These are phyloP conservation scores for Naumovozyma castellii DNA, from an alignment of 805 yeast species.

Conservation along the genomic window DNA sequence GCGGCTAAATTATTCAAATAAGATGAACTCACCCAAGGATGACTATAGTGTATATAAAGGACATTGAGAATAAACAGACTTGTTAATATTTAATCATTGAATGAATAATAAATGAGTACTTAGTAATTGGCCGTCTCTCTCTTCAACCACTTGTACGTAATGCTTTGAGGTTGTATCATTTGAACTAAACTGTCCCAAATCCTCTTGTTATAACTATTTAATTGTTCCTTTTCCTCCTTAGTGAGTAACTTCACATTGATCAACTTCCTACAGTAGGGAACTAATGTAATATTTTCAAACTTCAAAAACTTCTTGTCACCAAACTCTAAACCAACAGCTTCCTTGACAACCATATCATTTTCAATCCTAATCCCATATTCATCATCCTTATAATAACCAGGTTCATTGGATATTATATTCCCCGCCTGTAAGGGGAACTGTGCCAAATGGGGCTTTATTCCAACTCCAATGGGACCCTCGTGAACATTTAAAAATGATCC, in stretches of 20 bases:
- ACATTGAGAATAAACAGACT: too few relatives aligned
- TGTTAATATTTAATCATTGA: too few relatives aligned
- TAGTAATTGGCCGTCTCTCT: slow-evolving; percentile 36
- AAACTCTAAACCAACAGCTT: slow-evolving; percentile 35
- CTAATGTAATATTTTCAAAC: slow-evolving; percentile 77
- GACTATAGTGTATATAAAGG: too few relatives aligned
- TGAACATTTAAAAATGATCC: slow-evolving; percentile 88
- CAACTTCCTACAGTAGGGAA: slow-evolving; percentile 73
- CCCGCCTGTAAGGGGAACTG: slow-evolving; percentile 54
- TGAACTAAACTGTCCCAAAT: slow-evolving; percentile 46
- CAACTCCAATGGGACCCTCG: slow-evolving; percentile 87
- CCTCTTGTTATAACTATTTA: slow-evolving; percentile 54
- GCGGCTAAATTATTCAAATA: too few relatives aligned
- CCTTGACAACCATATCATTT: slow-evolving; percentile 57
- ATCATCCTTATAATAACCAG: slow-evolving; percentile 89
- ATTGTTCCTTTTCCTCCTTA: slow-evolving; percentile 53
- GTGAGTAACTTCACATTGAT: slow-evolving; percentile 54
- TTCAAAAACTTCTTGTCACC: slow-evolving; percentile 51
- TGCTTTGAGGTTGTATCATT: slow-evolving; percentile 45
- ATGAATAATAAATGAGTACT: neutral
- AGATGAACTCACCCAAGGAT: too few relatives aligned
- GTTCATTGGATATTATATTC: slow-evolving; percentile 80
- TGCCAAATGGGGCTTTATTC: slow-evolving; percentile 39
- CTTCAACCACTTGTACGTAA: slow-evolving; percentile 61
- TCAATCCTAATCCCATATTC: slow-evolving; percentile 85